Base-by-base conservation (phyloP, 805 yeast species). In the Metschnikowia anglica region DNA sequence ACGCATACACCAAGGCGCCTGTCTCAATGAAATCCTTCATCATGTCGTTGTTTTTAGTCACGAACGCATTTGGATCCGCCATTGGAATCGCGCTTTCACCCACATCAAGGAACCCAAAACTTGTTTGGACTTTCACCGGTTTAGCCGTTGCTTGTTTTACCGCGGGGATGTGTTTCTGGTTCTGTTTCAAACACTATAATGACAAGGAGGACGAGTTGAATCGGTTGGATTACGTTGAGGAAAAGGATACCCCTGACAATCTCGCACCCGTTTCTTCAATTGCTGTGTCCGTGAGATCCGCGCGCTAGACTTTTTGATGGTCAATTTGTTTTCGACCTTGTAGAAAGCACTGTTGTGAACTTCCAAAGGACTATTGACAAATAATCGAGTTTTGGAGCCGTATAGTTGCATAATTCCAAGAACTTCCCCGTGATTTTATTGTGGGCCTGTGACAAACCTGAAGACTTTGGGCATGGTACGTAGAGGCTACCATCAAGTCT, bases 1-100 rank as follows among this genome's bases (percentile, higher is more conserved):
- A 83, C 59, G 95, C 95, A 15, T 86, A 83, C 67, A 80, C 89
- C 20, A 83, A 85, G 68, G 91, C 93, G 5, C 93, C 93, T 31
- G 74, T 73, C 7, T 66, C 75, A 37, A 80, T 80, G 85, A 79
- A 79, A 62, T 76, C 84, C 12, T 76, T 80, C 58, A 74, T 80
- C 55, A 79, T 80, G 81, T 73, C 83, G 12, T 49, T 80, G 39
- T 85, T 81, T 70, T 71, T 86, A 56, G 66, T 85, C 44, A 83
- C 85, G 31, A 81, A 73, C 52, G 93, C 95, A n/a, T 55, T 83
- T 39, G 89, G 93, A 45, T 76, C 91, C 19, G 88, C 89, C 16
- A 56, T 85, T 35, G 88, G 90, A 55, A 80, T 81, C 62, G 87
- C 88, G 11, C 68, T 83, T 40, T 77, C 86, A 13, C 75, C 88